Conservation (phyloP, 1,284 basidiomycete species). For the Cryptococcus sp. region DNA sequence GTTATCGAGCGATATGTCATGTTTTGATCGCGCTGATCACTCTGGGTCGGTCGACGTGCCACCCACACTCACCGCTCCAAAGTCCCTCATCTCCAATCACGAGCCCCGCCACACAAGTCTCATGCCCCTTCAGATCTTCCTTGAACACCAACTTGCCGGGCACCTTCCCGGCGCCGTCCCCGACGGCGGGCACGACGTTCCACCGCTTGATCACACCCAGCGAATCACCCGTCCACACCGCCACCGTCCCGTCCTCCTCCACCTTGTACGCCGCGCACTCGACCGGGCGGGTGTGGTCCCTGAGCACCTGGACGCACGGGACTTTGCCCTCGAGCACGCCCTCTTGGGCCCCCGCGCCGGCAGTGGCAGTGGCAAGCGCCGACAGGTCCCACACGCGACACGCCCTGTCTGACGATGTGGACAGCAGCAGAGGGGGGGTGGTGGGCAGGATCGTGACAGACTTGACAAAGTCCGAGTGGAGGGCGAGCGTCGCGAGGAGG, state of each 20-base stretch:
- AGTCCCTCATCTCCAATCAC: slow-evolving; percentile 62
- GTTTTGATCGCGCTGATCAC: too few species aligned
- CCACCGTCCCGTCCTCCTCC: slow-evolving; percentile 34
- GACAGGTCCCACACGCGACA: slow-evolving; percentile 74
- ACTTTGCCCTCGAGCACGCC: slow-evolving; percentile 50
- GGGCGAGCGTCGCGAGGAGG: slow-evolving; percentile 65
- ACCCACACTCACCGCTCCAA: slow-evolving; percentile 69
- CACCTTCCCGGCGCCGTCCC: slow-evolving; percentile 36
- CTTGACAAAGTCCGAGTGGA: slow-evolving; percentile 85
- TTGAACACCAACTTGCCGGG: slow-evolving; percentile 35
- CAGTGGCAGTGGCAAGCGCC: slow-evolving; percentile 20
- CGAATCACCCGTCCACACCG: slow-evolving; percentile 74
- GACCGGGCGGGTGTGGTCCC: slow-evolving; percentile 38
- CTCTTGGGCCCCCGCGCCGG: slow-evolving; percentile 32
- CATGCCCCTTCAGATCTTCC: slow-evolving; percentile 41
- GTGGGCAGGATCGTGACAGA: slow-evolving; percentile 65
- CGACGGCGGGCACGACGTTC: slow-evolving; percentile 12
- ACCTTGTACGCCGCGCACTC: slow-evolving; percentile 28
- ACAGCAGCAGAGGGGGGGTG: slow-evolving; percentile 61
- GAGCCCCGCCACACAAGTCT: slow-evolving; percentile 60
- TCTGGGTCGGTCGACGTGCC: too few species aligned
- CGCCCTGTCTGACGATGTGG: slow-evolving; percentile 86
- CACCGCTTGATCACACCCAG: slow-evolving; percentile 70
- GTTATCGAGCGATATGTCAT: too few species aligned
- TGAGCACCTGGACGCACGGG: slow-evolving; percentile 41